Base-by-base conservation (phyloP, 192 early-diverging fungal genomes). In the Entomortierella lignicola region DNA sequence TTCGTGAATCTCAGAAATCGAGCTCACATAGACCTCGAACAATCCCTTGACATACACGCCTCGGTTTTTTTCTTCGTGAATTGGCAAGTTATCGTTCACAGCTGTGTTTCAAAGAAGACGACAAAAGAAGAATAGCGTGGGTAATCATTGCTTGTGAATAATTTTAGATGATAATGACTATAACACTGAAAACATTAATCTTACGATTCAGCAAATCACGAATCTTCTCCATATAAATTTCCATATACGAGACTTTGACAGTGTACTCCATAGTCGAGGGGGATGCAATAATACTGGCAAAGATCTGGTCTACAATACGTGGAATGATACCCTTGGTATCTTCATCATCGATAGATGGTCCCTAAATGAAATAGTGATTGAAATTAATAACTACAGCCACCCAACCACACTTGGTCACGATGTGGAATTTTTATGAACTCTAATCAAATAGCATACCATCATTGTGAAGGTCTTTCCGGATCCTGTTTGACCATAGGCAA, bases 201-300 rank as follows among this genome's bases (percentile, higher is more conserved):
- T 82, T 82, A 94, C 89, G 93, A 81, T 96, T 94, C 42, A 99
- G 86, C 73, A 99, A 81, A 89, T 99, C 98, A 63, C 97, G 89
- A 66, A 99, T 95, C 80, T 93, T 94, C 72, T 99, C 98, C 97
- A 99, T 99, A 86, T 99, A 99, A 71, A 99, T 98, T 90, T 99
- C 98, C 97, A 99, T 98, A 85, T 93, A 99, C n/a, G 96, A 98
- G 4, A 96, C 94, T 72, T 97, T 95, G 69, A 99, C 97, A 21
- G 97, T 98, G 84, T 98, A 99, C 84, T 99, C 97, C 70, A 98
- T 87, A 43, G 93, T 96, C 7, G 92, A 85, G 53, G 98, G 97
- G 13, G 97, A 93, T 23, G 89, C 92, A 84, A 93, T 84, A 74
- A 99, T 99, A 55, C 92, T 93, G 21, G 86, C 87, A 70, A 99